phyloP scores from a whole-genome alignment of 129 eudicot species.

The Tagetes erecta region DNA sequence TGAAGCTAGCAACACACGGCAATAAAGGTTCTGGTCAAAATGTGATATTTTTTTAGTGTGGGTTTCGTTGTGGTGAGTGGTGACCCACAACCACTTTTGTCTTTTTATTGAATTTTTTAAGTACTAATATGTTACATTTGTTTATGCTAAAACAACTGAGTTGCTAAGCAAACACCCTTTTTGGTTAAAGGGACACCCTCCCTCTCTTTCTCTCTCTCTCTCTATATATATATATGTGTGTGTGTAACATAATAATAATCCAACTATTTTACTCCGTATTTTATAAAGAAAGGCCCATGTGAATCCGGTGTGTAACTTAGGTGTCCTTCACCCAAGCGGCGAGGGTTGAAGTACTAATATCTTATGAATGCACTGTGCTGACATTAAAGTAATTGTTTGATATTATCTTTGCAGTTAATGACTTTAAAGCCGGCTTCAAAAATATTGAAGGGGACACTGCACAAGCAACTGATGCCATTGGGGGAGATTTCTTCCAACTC shows the following conservation, averaged over 20 bases:
- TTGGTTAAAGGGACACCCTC: no score
- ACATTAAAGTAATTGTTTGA: neutral
- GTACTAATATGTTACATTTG: neutral
- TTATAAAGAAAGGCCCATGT: neutral
- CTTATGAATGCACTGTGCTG: neutral
- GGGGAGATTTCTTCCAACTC: constrained; percentile 50
- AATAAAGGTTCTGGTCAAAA: neutral
- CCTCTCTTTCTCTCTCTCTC: no score
- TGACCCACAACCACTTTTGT: neutral
- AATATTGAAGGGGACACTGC: constrained; percentile 39
- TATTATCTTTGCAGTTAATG: constrained; percentile 50
- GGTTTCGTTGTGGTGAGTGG: neutral
- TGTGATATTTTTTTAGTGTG: neutral
- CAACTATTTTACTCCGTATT: no score
- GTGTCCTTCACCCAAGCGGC: neutral
- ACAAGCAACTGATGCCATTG: constrained; percentile 29
- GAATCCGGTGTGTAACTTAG: neutral
- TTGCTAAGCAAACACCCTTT: no score
- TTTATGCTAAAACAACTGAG: neutral
- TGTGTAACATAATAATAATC: no score
- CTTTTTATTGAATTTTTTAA: neutral
- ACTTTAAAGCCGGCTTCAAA: constrained; percentile 47
- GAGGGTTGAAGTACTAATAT: neutral
- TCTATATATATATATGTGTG: no score
- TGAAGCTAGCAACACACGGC: neutral